phyloP scores from a whole-genome alignment of 2,329 filamentous ascomycete genomes.

The Elsinoe fawcettii region DNA sequence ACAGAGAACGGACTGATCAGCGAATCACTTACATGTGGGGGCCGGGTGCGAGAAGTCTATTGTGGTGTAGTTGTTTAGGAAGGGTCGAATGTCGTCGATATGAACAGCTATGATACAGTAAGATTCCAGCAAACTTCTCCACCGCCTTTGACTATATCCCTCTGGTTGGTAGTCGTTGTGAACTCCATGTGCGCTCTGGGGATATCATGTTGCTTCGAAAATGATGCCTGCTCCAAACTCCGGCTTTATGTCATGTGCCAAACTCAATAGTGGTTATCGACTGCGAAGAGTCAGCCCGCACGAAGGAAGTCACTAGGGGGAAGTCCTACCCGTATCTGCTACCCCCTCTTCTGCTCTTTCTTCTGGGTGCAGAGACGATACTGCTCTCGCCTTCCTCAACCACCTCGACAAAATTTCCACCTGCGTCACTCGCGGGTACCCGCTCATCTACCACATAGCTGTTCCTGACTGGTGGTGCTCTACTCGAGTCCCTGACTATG shows the following conservation, averaged over 20 bases:
- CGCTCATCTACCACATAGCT: constrained; percentile 39
- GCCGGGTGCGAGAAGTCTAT: not conserved
- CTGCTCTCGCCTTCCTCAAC: constrained; percentile 48
- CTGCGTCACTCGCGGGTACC: constrained; percentile 35
- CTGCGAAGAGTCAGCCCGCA: not conserved
- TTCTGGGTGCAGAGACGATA: constrained; percentile 29
- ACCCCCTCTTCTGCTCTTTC: constrained; percentile 33
- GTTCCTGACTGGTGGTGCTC: constrained; percentile 17
- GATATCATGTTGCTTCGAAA: not conserved
- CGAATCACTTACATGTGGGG: not conserved
- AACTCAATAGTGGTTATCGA: not conserved
- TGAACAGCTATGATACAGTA: not conserved
- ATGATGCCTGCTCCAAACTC: not conserved
- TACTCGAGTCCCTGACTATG: constrained; percentile 26
- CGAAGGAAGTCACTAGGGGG: not conserved
- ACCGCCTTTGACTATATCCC: not conserved
- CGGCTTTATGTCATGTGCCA: not conserved
- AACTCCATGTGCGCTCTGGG: not conserved
- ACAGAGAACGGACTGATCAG: not conserved
- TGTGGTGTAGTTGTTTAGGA: not conserved
- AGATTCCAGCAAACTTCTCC: not conserved
- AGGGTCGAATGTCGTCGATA: not conserved
- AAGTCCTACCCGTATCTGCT: constrained; percentile 17
- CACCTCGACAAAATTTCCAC: constrained; percentile 51
- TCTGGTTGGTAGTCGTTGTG: not conserved